phyloP scores from a whole-genome alignment of 1,284 basidiomycete genomes.

The Schizopora paradoxa region DNA sequence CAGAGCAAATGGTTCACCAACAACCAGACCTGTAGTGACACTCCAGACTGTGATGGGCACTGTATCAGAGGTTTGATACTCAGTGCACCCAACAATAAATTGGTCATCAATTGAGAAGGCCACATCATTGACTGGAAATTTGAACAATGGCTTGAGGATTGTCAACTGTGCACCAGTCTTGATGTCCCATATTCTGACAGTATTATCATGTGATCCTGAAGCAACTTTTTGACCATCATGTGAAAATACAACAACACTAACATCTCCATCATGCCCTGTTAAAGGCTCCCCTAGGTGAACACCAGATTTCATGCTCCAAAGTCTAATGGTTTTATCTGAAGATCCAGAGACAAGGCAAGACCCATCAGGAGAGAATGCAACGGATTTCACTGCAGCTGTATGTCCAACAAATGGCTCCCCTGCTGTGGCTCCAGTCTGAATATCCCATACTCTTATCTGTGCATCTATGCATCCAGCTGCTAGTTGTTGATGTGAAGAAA shows the following conservation, averaged over 20 bases:
- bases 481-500: not conserved
- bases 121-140: not conserved
- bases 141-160: not conserved
- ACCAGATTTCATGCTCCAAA: not conserved
- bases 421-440: not conserved
- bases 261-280: not conserved
- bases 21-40: no score
- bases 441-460: slow-evolving; percentile 3
- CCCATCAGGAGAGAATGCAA: slow-evolving; percentile 5
- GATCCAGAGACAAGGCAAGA: not conserved
- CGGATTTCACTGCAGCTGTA: not conserved
- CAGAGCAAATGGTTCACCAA: no score
- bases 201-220: not conserved
- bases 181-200: not conserved
- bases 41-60: no score
- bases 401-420: not conserved
- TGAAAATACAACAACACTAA: not conserved
- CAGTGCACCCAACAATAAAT: no score
- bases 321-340: not conserved
- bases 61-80: no score
- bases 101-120: not conserved
- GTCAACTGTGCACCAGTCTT: not conserved
- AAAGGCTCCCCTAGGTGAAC: not conserved
- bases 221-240: not conserved
- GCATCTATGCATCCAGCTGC: not conserved